Evolutionary conservation across 2,329 filamentous ascomycete genomes (phyloP).

Genomic region (Ophiocordyceps camponoti-saundersi): DNA sequence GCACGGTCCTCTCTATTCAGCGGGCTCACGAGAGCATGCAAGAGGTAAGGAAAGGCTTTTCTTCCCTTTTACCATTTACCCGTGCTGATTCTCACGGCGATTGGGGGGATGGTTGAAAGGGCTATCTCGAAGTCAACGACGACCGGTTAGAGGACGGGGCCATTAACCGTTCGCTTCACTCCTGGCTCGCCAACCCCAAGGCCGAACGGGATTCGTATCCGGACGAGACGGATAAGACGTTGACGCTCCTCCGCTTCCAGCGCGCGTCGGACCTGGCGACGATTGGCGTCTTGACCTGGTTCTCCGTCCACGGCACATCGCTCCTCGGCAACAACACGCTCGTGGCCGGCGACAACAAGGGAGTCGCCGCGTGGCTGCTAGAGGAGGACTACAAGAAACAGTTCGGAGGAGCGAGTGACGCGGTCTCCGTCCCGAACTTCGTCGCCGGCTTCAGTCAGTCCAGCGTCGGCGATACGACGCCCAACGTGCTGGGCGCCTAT

Average conservation of each 20-base stretch:
- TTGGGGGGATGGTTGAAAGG: too few species aligned
- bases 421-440: constrained; percentile 35
- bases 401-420: too few species aligned
- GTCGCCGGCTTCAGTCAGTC: constrained; percentile 87
- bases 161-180: constrained; percentile 75
- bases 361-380: constrained; percentile 72
- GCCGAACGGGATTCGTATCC: constrained; percentile 56
- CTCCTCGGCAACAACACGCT: constrained; percentile 85
- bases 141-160: constrained; percentile 60
- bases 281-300: constrained; percentile 76
- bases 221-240: constrained; percentile 30
- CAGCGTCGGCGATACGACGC: constrained; percentile 79
- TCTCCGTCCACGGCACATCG: constrained; percentile 81
- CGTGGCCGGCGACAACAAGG: constrained; percentile 90
- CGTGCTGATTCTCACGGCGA: not conserved
- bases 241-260: constrained; percentile 68
- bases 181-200: constrained; percentile 74
- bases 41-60: constrained; percentile 15
- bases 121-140: constrained; percentile 52
- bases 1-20: constrained; percentile 64
- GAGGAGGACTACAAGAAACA: constrained; percentile 49
- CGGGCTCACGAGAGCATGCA: constrained; percentile 47
- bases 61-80: not conserved
- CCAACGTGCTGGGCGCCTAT: constrained; percentile 73
- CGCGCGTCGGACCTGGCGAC: constrained; percentile 58